Evolutionary conservation across 148 eudicot genomes (phyloP).

Genomic region (Bassia scoparia): DNA sequence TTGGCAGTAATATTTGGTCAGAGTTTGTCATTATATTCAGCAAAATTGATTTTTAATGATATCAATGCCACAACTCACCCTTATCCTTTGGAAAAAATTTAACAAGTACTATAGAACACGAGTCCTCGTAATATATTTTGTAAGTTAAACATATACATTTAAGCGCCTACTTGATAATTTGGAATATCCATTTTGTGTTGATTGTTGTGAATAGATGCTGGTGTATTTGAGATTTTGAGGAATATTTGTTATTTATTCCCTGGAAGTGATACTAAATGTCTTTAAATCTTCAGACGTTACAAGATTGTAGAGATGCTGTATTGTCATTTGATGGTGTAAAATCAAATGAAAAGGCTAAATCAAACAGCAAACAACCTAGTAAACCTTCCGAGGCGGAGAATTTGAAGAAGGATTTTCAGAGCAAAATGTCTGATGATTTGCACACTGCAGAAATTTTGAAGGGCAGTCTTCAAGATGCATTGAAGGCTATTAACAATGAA

Average conservation of each 20-base stretch:
- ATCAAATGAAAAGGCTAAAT: constrained; percentile 30
- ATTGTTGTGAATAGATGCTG: no score
- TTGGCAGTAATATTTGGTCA: no score
- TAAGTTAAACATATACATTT: no score
- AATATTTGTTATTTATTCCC: background rate
- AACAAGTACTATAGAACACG: no score
- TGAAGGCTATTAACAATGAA: constrained; percentile 47
- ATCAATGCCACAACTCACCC: no score
- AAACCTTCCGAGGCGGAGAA: constrained; percentile 38
- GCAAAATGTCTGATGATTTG: constrained; percentile 68
- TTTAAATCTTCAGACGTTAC: constrained; percentile 47
- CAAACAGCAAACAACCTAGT: constrained; percentile 31
- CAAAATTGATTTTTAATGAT: no score
- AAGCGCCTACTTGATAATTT: no score
- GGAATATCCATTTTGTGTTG: no score
- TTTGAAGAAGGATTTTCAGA: constrained; percentile 49
- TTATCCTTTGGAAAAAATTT: no score
- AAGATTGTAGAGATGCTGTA: constrained; percentile 59
- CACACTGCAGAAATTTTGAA: constrained; percentile 64
- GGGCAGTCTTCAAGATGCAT: constrained; percentile 56
- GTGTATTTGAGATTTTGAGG: no score
- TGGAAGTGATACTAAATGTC: background rate
- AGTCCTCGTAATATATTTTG: no score
- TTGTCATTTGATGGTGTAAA: constrained; percentile 32
- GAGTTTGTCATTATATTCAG: no score